Percentiles rank a stretch among this genome's conserved stretches.
Evolutionary conservation across 148 eudicot genomes (phyloP).

Genomic region (Linanthus parryae): DNA sequence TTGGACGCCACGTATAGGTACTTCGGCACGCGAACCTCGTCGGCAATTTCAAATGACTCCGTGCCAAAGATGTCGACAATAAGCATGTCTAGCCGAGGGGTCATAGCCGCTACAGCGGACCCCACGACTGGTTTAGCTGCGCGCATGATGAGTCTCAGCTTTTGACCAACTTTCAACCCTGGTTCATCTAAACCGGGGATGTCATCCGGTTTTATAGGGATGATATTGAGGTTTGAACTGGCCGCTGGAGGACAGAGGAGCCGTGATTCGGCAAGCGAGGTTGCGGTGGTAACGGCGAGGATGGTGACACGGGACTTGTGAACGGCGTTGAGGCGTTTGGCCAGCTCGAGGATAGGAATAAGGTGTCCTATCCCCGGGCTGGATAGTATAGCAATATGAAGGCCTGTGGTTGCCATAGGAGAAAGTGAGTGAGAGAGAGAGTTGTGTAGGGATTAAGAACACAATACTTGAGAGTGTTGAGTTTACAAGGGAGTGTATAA

Average conservation of each 20-base stretch:
- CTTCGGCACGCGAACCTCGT: constrained; percentile 4
- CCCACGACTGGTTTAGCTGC: constrained; percentile 1
- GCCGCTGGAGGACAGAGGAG: constrained; percentile 23
- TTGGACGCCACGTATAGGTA: constrained; percentile 2
- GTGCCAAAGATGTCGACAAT: constrained; percentile 14
- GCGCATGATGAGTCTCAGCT: neutral
- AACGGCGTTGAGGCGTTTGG: constrained; percentile 20
- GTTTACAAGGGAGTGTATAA: no score
- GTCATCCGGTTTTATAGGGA: constrained; percentile 18
- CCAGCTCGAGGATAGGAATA: constrained; percentile 27
- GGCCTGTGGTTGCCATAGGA: constrained; percentile 3
- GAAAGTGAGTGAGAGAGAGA: no score
- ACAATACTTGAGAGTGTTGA: no score
- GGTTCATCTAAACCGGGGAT: constrained; percentile 11
- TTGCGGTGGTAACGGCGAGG: constrained; percentile 16
- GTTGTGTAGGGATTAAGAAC: no score
- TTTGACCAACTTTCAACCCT: neutral
- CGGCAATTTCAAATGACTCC: constrained; percentile 6
- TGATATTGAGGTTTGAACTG: constrained; percentile 27
- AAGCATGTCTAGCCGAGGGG: neutral
- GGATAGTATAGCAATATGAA: constrained; percentile 21
- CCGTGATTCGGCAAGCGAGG: constrained; percentile 21
- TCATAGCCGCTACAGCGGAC: neutral
- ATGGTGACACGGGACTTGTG: constrained; percentile 20
- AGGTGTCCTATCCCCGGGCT: constrained; percentile 39